These are phyloP conservation scores for Solanum tacnaense DNA, from an alignment of 257 asterid genomes.

Conservation along the genomic window DNA sequence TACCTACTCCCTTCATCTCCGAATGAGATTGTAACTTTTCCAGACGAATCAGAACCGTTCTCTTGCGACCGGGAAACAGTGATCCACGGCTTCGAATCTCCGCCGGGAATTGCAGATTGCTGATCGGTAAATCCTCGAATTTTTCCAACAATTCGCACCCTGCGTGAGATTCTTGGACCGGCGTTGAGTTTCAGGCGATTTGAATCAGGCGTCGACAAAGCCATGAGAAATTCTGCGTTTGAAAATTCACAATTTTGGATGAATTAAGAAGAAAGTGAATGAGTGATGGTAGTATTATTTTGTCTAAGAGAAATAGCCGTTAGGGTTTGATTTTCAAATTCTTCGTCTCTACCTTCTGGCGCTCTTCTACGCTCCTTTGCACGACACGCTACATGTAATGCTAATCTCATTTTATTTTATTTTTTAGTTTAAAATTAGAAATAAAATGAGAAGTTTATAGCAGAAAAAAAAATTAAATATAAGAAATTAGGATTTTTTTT, in stretches of 20 bases:
- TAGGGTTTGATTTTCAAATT: not conserved
- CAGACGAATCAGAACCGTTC: conserved; percentile 15
- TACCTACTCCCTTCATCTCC: conserved; percentile 37
- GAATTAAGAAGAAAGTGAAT: not conserved
- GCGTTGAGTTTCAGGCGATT: conserved; percentile 4
- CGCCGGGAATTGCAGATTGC: conserved; percentile 24
- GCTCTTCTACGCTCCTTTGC: not conserved
- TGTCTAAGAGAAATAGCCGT: not conserved
- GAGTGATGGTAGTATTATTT: not conserved
- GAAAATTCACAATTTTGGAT: not conserved
- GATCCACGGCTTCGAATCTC: conserved; percentile 39
- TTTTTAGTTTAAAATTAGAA: not conserved
- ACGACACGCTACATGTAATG: not conserved
- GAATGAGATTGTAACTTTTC: conserved; percentile 21
- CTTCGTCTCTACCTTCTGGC: not conserved
- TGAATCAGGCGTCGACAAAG: conserved; percentile 13
- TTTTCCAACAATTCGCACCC: conserved; percentile 50
- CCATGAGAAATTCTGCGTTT: conserved; percentile 12
- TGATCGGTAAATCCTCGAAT: conserved; percentile 30
- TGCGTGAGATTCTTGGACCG: conserved; percentile 16
- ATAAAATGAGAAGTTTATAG: no score
- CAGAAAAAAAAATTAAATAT: not conserved
- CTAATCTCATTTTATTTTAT: not conserved
- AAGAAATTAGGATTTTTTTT: no score
- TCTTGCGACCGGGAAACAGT: conserved; percentile 24